Percentiles rank a stretch among this genome's conserved stretches.
Evolutionary conservation across 139 green algal species (phyloP).

Genomic region (Chlamydomonas incerta): DNA sequence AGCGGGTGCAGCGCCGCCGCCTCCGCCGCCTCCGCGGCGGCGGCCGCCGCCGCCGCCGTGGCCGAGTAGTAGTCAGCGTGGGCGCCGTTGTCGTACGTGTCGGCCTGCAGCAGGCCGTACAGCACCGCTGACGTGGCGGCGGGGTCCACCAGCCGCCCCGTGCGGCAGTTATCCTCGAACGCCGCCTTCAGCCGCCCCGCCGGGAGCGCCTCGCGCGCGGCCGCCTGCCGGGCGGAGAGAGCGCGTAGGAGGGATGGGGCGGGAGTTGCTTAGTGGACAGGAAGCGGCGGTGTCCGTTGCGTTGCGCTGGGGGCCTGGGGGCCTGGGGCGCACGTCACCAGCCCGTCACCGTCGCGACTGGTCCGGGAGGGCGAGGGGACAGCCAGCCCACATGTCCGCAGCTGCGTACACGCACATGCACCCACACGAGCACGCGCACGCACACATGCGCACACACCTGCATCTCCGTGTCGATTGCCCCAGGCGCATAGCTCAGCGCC

Average conservation of each 20-base stretch:
- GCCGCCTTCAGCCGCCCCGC: constrained; percentile 1
- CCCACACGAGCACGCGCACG: too few relatives aligned
- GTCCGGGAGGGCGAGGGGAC: too few relatives aligned
- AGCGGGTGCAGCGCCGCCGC: neutral
- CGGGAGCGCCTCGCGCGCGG: constrained; percentile 25
- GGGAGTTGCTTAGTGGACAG: neutral
- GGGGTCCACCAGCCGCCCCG: constrained; percentile 13
- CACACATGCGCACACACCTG: neutral
- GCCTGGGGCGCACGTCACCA: too few relatives aligned
- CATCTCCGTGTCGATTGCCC: constrained; percentile 40
- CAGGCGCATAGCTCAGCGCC: constrained; percentile 30
- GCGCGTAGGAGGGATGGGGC: neutral
- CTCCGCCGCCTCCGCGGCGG: neutral
- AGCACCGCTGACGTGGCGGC: neutral
- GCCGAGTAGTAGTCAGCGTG: constrained; percentile 24
- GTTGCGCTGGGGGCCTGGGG: neutral
- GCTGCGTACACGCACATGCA: too few relatives aligned
- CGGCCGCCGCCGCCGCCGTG: neutral
- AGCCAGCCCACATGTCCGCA: too few relatives aligned
- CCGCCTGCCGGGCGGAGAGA: neutral
- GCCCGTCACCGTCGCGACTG: too few relatives aligned
- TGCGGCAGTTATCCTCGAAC: constrained; percentile 21
- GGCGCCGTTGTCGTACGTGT: constrained; percentile 5
- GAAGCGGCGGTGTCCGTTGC: too few relatives aligned
- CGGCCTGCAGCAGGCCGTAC: neutral